These are phyloP conservation scores for Cucurbita maxima DNA, from an alignment of 306 rosid genomes.

Conservation along the genomic window DNA sequence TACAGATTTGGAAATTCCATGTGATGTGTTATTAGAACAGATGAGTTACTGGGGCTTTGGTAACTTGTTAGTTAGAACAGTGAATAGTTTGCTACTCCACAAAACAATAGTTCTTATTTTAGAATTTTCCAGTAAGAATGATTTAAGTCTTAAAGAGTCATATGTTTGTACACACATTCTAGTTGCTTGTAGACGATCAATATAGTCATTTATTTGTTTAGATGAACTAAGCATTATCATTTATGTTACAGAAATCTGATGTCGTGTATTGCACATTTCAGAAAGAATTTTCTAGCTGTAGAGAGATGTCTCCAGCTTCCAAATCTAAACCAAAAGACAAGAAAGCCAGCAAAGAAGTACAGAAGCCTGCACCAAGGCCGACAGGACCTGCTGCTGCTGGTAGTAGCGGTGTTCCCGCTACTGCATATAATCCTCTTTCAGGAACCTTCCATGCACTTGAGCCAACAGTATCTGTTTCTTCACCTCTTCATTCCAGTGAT, in stretches of 20 bases:
- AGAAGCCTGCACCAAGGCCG: constrained; percentile 46
- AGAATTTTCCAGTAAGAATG: background rate
- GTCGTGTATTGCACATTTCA: background rate
- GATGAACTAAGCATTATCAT: background rate
- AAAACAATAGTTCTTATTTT: background rate
- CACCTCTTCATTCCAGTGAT: constrained; percentile 51
- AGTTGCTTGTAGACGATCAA: background rate
- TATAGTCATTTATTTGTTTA: background rate
- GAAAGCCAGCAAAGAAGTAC: constrained; percentile 63
- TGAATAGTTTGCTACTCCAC: background rate
- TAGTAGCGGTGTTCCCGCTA: constrained; percentile 48
- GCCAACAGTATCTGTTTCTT: constrained; percentile 33
- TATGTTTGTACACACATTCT: background rate
- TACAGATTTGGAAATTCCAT: background rate
- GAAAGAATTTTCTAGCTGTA: constrained; percentile 6
- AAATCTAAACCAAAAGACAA: constrained; percentile 80
- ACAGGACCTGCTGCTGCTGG: constrained; percentile 47
- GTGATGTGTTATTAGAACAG: background rate
- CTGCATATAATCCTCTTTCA: constrained; percentile 75
- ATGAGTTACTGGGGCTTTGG: background rate
- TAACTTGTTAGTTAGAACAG: background rate
- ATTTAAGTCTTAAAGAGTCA: background rate
- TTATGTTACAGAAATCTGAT: background rate
- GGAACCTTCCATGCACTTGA: constrained; percentile 90
- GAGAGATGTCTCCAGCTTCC: constrained; percentile 79